Base-by-base conservation (phyloP, 179 eudicot genomes). In the Silene vulgaris region DNA sequence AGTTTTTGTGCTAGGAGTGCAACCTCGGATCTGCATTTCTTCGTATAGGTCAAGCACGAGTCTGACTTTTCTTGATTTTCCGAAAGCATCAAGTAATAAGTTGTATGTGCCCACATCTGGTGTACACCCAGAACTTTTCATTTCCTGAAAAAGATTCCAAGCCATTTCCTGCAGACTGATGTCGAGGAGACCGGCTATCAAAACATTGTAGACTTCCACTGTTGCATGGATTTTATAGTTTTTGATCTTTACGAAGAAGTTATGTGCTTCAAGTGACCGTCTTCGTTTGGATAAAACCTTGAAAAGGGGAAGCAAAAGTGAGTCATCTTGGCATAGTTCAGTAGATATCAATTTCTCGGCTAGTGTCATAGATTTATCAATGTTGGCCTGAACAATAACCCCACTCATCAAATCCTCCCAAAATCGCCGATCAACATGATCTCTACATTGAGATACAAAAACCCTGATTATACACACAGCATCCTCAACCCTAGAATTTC, bases 31-130 rank as follows among this genome's bases (percentile, higher is more conserved):
- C 73, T 84, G 80, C 99, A 95, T 95, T 87, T 95, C 97, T 50
- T 89, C 84, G 23, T 87, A 85, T 56, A 92, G 86, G 29, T 73
- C 81, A 45, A 90, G 86, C 57, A 92, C 89, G 67, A 86, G 82
- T 50, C 80, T 57, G 20, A 79, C 75, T 74, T 83, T 87, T 35
- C 96, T 88, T 17, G 90, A 83, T 69, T 88, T 95, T 17, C 96
- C 96, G 72, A 89, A 84, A 76, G 85, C 88, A 82, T 88, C 90
- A 43, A 95, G 92, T 74, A 92, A 78, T 82, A 89, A 85, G 83
- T 95, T 95, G 87, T 95, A 95, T 45, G 87, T 86, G 57, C 78
- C 80, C 70, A 82, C 90, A 85, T 95, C 96, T 54, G 91, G 93
- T 48, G 82, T 77, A 74, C 90, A 89, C 56, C 96, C 90, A 45